Percentiles rank a stretch among this genome's conserved stretches.
phyloP scores from a whole-genome alignment of 2,329 filamentous ascomycete species.

The Colletotrichum destructivum region DNA sequence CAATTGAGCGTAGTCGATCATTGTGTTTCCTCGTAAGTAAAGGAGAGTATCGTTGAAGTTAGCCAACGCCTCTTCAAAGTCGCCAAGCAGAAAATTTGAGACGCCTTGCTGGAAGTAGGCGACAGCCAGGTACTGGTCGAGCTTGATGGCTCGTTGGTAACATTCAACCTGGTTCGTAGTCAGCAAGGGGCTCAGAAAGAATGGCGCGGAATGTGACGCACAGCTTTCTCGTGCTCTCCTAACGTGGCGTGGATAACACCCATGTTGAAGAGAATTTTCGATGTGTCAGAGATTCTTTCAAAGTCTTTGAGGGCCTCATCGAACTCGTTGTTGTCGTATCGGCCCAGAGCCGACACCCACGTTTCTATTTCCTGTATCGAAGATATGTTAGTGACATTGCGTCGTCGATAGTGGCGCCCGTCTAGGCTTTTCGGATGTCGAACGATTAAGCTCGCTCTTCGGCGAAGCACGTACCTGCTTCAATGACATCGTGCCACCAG shows the following conservation, averaged over 20 bases:
- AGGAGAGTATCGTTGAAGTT: slow-evolving; percentile 99
- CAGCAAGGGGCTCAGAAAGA: slow-evolving; percentile 31
- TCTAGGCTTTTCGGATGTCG: background rate
- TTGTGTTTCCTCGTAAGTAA: slow-evolving; percentile 94
- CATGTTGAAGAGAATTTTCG: slow-evolving; percentile 98
- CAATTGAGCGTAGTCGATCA: slow-evolving; percentile 97
- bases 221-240: slow-evolving; percentile 95
- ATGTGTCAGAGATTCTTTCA: slow-evolving; percentile 91
- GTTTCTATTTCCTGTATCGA: slow-evolving; percentile 91
- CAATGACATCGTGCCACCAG: slow-evolving; percentile 65
- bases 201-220: slow-evolving; percentile 63
- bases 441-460: background rate
- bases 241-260: slow-evolving; percentile 97
- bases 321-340: slow-evolving; percentile 98
- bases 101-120: slow-evolving; percentile 99
- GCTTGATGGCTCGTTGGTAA: slow-evolving; percentile 90
- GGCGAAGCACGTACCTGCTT: slow-evolving; percentile 67
- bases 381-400: slow-evolving; percentile 5
- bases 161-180: slow-evolving; percentile 80
- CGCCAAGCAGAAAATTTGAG: slow-evolving; percentile 95
- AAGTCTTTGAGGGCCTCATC: slow-evolving; percentile 90
- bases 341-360: slow-evolving; percentile 91
- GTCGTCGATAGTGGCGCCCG: background rate
- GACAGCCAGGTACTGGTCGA: slow-evolving; percentile 96
- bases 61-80: slow-evolving; percentile 96